phyloP scores from a whole-genome alignment of 352 stramenopile species.

The Thraustotheca clavata region DNA sequence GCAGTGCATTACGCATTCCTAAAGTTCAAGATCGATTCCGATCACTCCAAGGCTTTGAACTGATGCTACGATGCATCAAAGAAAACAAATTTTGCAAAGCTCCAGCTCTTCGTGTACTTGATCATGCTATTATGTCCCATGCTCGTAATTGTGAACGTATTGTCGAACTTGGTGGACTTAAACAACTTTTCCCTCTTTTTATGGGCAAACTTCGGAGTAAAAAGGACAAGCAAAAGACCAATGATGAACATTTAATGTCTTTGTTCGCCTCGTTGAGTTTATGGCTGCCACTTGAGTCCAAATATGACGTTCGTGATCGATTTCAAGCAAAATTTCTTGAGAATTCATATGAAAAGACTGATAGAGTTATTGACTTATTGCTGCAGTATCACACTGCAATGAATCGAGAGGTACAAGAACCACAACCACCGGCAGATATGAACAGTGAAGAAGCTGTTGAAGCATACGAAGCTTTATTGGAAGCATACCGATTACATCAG shows the following conservation, averaged over 20 bases:
- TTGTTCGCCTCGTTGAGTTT: conserved; percentile 60
- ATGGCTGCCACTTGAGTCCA: conserved; percentile 35
- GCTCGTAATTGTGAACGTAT: conserved; percentile 57
- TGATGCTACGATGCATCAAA: conserved; percentile 88
- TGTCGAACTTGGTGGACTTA: conserved; percentile 54
- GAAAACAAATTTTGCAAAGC: conserved; percentile 73
- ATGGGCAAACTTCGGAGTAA: conserved; percentile 47
- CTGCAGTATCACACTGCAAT: conserved; percentile 61
- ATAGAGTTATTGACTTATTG: conserved; percentile 70
- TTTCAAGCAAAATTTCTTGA: conserved; percentile 80
- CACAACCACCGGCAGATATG: conserved; percentile 12
- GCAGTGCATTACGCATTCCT: conserved; percentile 54
- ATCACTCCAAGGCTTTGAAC: conserved; percentile 83
- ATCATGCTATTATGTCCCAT: conserved; percentile 53
- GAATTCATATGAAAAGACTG: conserved; percentile 72
- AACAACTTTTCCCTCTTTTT: conserved; percentile 56
- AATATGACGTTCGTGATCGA: conserved; percentile 46
- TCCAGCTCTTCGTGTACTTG: conserved; percentile 42
- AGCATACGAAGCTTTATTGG: conserved; percentile 24
- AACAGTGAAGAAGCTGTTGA: conserved; percentile 25
- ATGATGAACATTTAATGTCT: conserved; percentile 54
- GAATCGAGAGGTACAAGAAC: background rate
- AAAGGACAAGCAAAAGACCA: conserved; percentile 26
- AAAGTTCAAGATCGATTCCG: conserved; percentile 49
- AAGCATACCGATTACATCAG: conserved; percentile 42